Evolutionary conservation across 2,329 filamentous ascomycete species (phyloP).

Genomic region (Aspergillus calidoustus): DNA sequence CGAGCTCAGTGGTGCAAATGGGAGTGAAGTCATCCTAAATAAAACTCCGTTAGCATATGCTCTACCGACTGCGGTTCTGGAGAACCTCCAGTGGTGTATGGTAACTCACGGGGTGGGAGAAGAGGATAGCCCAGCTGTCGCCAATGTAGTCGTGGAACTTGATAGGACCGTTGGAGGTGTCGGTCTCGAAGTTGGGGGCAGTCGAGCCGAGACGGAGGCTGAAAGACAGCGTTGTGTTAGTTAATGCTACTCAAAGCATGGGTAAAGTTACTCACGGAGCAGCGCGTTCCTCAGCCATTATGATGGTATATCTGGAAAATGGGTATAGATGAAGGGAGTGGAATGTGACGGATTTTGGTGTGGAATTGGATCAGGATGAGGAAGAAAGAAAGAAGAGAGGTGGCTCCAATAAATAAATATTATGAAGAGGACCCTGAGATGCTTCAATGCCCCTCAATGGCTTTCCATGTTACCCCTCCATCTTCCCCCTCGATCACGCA

Average conservation of each 20-base stretch:
- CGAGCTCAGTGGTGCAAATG: constrained; percentile 94
- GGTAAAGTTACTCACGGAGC: constrained; percentile 42
- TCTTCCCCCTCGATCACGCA: constrained; percentile 38
- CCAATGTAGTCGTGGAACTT: constrained; percentile 75
- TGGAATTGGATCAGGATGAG: constrained; percentile 7
- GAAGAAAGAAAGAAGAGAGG: constrained; percentile 10
- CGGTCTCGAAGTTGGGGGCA: constrained; percentile 71
- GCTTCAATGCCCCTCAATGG: constrained; percentile 9
- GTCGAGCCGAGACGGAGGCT: constrained; percentile 68
- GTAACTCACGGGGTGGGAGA: constrained; percentile 65
- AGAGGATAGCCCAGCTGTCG: constrained; percentile 71
- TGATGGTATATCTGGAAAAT: constrained; percentile 22
- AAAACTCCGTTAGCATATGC: background rate
- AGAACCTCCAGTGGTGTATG: background rate
- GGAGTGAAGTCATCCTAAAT: constrained; percentile 77
- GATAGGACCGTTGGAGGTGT: constrained; percentile 69
- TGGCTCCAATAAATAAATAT: constrained; percentile 10
- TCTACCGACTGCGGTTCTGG: background rate
- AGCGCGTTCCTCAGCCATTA: constrained; percentile 50
- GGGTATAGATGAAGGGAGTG: constrained; percentile 10
- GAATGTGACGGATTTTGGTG: background rate
- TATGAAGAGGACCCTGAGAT: constrained; percentile 8
- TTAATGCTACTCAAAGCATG: constrained; percentile 10
- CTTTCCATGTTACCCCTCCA: constrained; percentile 16
- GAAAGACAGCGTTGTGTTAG: background rate